Conservation (phyloP, 1,284 basidiomycete genomes). For the Polyporus tsugae region DNA sequence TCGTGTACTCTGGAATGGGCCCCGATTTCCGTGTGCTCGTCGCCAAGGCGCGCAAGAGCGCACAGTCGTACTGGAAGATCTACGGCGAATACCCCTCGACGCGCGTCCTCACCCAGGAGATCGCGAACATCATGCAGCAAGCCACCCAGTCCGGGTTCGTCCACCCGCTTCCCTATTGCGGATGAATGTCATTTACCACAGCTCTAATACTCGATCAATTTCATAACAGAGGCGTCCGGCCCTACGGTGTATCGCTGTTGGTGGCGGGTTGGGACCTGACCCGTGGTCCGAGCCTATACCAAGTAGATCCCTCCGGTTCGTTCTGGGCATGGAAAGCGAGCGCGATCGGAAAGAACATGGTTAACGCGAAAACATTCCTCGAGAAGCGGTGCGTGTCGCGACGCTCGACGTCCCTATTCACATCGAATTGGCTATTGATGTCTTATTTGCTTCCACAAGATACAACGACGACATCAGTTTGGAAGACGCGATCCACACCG, state of each 20-base stretch:
- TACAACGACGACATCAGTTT: slow-evolving; percentile 99
- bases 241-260: slow-evolving; percentile 96
- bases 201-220: slow-evolving; percentile 10
- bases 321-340: slow-evolving; percentile 99
- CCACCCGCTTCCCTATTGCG: slow-evolving; percentile 13
- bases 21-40: slow-evolving; percentile 97
- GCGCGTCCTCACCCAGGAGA: slow-evolving; percentile 94
- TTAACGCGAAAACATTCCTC: slow-evolving; percentile 98
- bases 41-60: slow-evolving; percentile 94
- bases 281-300: slow-evolving; percentile 93
- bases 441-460: slow-evolving; percentile 52
- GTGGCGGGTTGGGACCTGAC: slow-evolving; percentile 96
- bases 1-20: slow-evolving; percentile 99
- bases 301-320: slow-evolving; percentile 98
- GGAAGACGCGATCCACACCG: slow-evolving; percentile 99
- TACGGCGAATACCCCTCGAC: slow-evolving; percentile 99
- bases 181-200: slow-evolving; percentile 10
- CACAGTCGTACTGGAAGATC: slow-evolving; percentile 99
- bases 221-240: slow-evolving; percentile 87
- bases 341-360: slow-evolving; percentile 99
- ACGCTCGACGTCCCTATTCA: slow-evolving; percentile 17
- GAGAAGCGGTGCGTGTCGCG: slow-evolving; percentile 87
- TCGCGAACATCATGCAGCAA: slow-evolving; percentile 98
- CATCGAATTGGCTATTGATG: background rate
- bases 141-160: slow-evolving; percentile 97